Conservation (phyloP, 2,329 filamentous ascomycete genomes). For the Xylaria sp. region DNA sequence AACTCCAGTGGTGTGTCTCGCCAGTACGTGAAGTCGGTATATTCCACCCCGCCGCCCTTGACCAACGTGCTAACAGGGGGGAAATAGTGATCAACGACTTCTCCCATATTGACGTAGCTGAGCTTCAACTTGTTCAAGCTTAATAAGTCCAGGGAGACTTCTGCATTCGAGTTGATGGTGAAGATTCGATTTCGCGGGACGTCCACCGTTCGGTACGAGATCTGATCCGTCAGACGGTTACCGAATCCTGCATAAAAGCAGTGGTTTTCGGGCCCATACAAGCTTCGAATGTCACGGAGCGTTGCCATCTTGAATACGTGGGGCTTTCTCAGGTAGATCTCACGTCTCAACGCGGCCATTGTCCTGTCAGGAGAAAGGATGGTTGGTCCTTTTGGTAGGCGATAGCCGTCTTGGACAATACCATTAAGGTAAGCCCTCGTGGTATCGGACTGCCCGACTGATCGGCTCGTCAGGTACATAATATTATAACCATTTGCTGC, state of each 20-base stretch:
- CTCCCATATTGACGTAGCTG: slow-evolving; percentile 95
- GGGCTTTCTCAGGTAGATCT: slow-evolving; percentile 94
- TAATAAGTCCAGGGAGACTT: slow-evolving; percentile 90
- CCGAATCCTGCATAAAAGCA: slow-evolving; percentile 98
- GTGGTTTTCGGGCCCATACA: slow-evolving; percentile 80
- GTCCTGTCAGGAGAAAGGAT: slow-evolving; percentile 96
- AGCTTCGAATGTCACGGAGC: slow-evolving; percentile 87
- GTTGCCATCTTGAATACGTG: slow-evolving; percentile 99
- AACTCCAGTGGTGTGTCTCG: slow-evolving; percentile 84
- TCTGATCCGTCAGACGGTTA: slow-evolving; percentile 93
- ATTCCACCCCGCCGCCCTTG: slow-evolving; percentile 90
- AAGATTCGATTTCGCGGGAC: slow-evolving; percentile 96
- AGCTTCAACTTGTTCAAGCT: slow-evolving; percentile 95
- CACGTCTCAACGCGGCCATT: slow-evolving; percentile 89
- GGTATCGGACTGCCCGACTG: slow-evolving; percentile 91
- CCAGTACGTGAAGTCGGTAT: slow-evolving; percentile 98
- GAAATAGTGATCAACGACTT: slow-evolving; percentile 98
- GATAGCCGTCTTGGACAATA: slow-evolving; percentile 87
- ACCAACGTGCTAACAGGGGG: slow-evolving; percentile 89
- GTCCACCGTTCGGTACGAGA: slow-evolving; percentile 95
- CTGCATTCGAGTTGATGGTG: slow-evolving; percentile 97
- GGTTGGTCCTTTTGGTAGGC: slow-evolving; percentile 87
- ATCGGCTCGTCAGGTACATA: slow-evolving; percentile 95
- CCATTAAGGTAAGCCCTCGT: slow-evolving; percentile 91
- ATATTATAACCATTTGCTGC: slow-evolving; percentile 97